Percentiles rank a stretch among this genome's conserved stretches.
These are phyloP conservation scores for Podaxis rugospora DNA, from an alignment of 768 basidiomycete species.

Conservation along the genomic window DNA sequence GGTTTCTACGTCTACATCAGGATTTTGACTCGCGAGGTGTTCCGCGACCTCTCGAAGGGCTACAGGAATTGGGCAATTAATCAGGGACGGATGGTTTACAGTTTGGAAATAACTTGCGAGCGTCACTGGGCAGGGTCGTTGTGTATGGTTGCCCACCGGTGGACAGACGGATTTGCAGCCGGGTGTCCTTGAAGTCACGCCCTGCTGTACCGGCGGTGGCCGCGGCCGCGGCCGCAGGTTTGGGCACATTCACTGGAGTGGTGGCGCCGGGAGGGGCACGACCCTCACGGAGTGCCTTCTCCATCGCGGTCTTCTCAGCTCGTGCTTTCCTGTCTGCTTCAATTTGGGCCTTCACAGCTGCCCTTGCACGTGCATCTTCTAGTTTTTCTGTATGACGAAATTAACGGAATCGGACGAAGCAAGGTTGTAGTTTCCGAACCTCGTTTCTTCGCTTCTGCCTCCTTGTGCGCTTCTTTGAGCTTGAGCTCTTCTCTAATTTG, in stretches of 20 bases:
- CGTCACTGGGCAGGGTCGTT: constrained; percentile 74
- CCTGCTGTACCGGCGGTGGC: constrained; percentile 45
- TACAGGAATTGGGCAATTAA: constrained; percentile 23
- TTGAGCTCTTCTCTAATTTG: constrained; percentile 73
- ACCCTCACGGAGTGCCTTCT: constrained; percentile 90
- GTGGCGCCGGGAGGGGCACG: constrained; percentile 27
- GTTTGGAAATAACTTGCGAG: constrained; percentile 46
- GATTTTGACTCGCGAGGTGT: constrained; percentile 72
- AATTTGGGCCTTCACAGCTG: constrained; percentile 89
- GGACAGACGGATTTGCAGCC: constrained; percentile 86
- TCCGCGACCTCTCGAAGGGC: constrained; percentile 86
- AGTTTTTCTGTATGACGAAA: constrained; percentile 63
- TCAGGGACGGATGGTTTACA: not conserved
- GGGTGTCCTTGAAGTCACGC: constrained; percentile 80
- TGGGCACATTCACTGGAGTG: constrained; percentile 22
- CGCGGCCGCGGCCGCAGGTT: constrained; percentile 27
- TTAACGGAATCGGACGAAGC: not conserved
- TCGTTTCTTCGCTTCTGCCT: constrained; percentile 74
- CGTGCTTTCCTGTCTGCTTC: constrained; percentile 80
- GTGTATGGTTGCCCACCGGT: constrained; percentile 79
- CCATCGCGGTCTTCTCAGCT: constrained; percentile 82
- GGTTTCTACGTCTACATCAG: constrained; percentile 69
- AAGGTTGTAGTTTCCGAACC: constrained; percentile 38
- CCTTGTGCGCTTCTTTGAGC: constrained; percentile 76
- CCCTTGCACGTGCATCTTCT: constrained; percentile 81